Evolutionary conservation across 148 eudicot genomes (phyloP).

Genomic region (Heliamphora exappendiculata): DNA sequence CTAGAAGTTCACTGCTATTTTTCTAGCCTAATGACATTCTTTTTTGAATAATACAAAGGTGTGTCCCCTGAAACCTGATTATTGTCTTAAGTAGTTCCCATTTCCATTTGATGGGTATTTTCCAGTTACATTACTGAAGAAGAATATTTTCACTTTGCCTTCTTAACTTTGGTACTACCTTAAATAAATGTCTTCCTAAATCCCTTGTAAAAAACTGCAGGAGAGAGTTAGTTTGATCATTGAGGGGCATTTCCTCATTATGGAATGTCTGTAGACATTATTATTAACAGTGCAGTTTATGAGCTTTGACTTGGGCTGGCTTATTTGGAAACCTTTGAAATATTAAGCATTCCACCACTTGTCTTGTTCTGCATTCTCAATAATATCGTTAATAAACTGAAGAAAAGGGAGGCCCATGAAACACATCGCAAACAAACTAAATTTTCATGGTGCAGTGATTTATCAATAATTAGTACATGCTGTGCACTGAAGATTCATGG

Average conservation of each 20-base stretch:
- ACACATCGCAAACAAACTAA: not conserved
- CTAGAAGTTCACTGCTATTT: not conserved
- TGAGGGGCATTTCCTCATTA: too few relatives aligned
- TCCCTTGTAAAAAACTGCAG: not conserved
- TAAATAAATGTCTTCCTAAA: not conserved
- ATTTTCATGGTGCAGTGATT: not conserved
- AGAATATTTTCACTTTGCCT: not conserved
- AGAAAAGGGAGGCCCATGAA: not conserved
- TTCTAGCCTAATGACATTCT: too few relatives aligned
- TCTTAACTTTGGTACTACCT: not conserved
- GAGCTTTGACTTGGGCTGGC: not conserved
- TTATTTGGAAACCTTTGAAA: not conserved
- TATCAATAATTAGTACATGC: not conserved
- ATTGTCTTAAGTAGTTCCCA: too few relatives aligned
- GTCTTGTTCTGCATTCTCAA: not conserved
- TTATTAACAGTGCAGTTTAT: not conserved
- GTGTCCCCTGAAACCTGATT: too few relatives aligned
- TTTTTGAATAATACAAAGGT: too few relatives aligned
- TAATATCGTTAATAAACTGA: not conserved
- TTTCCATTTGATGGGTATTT: not conserved
- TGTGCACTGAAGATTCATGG: not conserved
- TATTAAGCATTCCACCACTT: not conserved
- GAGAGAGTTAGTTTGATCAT: too few relatives aligned
- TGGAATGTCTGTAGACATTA: too few relatives aligned
- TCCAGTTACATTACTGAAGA: not conserved